Base-by-base conservation (phyloP, 2,329 filamentous ascomycete genomes). In the Tympanopsis confertula region DNA sequence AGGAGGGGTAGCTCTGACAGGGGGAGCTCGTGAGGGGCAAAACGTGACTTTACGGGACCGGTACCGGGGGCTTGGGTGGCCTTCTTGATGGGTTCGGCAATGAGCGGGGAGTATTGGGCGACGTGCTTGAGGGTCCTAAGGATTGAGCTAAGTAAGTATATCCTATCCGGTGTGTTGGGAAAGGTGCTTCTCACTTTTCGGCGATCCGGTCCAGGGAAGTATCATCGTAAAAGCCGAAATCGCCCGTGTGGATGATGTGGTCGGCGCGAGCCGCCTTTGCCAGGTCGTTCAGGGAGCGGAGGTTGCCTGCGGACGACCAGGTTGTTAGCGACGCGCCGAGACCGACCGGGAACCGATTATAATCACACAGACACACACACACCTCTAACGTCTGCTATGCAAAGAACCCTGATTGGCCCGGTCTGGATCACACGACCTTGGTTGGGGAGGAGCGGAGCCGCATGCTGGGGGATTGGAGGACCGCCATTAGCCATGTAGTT, bases 221-320 rank as follows among this genome's bases (percentile, higher is more conserved):
- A 52, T 94, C 84, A 61, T 98, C 91, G 66, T 98, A 98, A 66
- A 98, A 98, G 45, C 91, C 91, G 58, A 98, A 98, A 61, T 98
- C 91, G 60, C 91, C 91, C 15, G 91, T 98, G 63, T 98, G 91
- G 53, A 98, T 87, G 61, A 98, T 94, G 66, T 95, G 87, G 64
- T 95, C 87, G 51, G 91, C 91, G 57, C 84, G 83, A 44, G 91
- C 89, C 57, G 91, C 84, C 62, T 86, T 93, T 46, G 91, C 91
- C 43, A 98, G 81, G 44, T 95, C 88, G 65, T 98, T 98, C 53
- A 98, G 70, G 47, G 91, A 95, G 64, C 82, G 79, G 49, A 98
- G 69, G 61, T 96, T 94, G 61, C 91, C 91, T 98, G 49, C 39
- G 32, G 7, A 12, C 24, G n/a, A 12, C n/a, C n/a, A 12, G 12